Conservation (phyloP, 805 yeast genomes). For the Clavispora phyllophila region DNA sequence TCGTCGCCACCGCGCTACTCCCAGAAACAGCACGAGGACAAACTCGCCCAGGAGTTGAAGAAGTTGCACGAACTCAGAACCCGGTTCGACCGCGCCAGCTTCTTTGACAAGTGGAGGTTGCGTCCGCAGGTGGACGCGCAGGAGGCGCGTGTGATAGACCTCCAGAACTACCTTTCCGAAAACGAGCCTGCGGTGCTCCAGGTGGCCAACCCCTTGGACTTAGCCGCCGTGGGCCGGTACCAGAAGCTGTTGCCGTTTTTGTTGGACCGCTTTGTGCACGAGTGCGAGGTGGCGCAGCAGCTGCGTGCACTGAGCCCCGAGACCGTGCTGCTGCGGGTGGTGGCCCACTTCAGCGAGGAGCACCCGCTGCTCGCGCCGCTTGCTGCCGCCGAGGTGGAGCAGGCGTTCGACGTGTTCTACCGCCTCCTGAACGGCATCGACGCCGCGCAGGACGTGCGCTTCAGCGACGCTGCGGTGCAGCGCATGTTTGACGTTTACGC, state of each 20-base stretch:
- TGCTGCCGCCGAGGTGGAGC: conserved; percentile 22
- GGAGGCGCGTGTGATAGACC: conserved; percentile 1
- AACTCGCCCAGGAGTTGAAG: conserved; percentile 18
- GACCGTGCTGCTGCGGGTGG: conserved; percentile 17
- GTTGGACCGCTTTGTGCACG: conserved; percentile 21
- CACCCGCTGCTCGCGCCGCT: conserved; percentile 19
- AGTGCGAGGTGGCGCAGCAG: conserved; percentile 13
- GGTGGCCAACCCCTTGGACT: conserved; percentile 18
- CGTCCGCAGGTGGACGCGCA: conserved; percentile 15
- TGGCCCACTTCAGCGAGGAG: conserved; percentile 15
- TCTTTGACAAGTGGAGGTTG: conserved; percentile 21
- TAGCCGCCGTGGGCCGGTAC: conserved; percentile 13
- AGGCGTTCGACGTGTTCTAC: conserved; percentile 23
- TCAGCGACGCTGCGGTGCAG: conserved; percentile 21
- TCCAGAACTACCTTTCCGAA: conserved; percentile 5
- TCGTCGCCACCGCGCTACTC: neutral
- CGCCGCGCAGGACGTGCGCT: conserved; percentile 23
- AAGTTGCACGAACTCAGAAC: conserved; percentile 22
- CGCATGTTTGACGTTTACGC: conserved; percentile 12
- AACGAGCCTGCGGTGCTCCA: conserved; percentile 20
- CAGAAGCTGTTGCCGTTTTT: conserved; percentile 16
- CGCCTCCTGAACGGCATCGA: conserved; percentile 23
- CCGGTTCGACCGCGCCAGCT: conserved; percentile 17
- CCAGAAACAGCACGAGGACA: conserved; percentile 5
- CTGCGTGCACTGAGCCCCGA: conserved; percentile 14